A percentile compares a stretch with the other conserved stretches of the same genome.
Evolutionary conservation across 495 filamentous ascomycete genomes (phyloP).

Genomic region (Tricharina praecox): DNA sequence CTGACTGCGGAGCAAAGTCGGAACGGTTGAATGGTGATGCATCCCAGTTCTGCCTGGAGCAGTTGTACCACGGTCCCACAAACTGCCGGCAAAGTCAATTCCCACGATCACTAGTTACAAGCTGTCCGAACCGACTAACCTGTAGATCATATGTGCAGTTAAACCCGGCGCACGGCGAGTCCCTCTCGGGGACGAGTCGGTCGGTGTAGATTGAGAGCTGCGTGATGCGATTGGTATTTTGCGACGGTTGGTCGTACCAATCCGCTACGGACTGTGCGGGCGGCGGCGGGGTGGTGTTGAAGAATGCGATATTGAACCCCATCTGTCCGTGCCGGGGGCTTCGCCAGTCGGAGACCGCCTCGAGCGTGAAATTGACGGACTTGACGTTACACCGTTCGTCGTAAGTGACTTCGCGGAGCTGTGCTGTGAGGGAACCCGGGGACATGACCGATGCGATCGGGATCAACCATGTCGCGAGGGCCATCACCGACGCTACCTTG

Average conservation of each 20-base stretch:
- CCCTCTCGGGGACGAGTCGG: conserved; percentile 10
- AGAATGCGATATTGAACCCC: conserved; percentile 26
- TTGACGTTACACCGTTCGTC: conserved; percentile 13
- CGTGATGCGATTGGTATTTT: conserved; percentile 18
- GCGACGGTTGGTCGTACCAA: conserved; percentile 29
- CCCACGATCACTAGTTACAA: not conserved
- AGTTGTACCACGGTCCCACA: conserved; percentile 29
- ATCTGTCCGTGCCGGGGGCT: conserved; percentile 11
- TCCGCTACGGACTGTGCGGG: conserved; percentile 10
- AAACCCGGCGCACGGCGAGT: conserved; percentile 22
- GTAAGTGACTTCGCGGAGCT: conserved; percentile 9
- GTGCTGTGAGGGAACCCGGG: conserved; percentile 29
- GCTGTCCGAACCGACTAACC: not conserved
- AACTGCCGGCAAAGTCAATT: too few relatives aligned
- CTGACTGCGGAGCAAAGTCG: not conserved
- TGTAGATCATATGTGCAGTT: conserved; percentile 27
- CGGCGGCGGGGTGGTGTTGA: conserved; percentile 28
- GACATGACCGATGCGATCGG: conserved; percentile 30
- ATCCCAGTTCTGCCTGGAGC: conserved; percentile 14
- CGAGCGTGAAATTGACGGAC: conserved; percentile 27
- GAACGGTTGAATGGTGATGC: not conserved
- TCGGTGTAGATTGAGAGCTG: conserved; percentile 19
- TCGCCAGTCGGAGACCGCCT: conserved; percentile 15
- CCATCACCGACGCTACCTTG: conserved; percentile 30
- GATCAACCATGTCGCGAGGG: conserved; percentile 29